Base-by-base conservation (phyloP, 164 flowering plant genomes). In the Akebia trifoliata region DNA sequence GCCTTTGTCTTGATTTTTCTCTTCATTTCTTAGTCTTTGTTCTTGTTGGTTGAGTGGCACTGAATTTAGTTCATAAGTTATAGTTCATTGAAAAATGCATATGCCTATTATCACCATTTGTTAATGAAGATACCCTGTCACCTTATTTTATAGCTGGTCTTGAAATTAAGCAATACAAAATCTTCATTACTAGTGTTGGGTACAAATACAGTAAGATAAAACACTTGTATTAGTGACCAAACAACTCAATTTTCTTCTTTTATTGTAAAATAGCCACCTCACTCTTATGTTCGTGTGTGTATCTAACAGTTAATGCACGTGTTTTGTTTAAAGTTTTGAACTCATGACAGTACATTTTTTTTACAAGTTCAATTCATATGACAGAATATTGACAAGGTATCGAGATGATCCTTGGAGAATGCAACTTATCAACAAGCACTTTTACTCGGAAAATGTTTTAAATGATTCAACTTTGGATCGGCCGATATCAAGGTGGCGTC, bases 361-460 rank as follows among this genome's bases (percentile, higher is more conserved):
- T n/a, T n/a, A n/a, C n/a, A n/a, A 7, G 25, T 3, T 18, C 20
- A 39, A 20, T 36, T 61, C 34, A 9, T 22, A 54, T 68, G 57
- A 57, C 78, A 89, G 97, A 65, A 63, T 89, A 45, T 57, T 83
- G 74, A 62, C 58, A 12, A 83, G 65, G 58, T 63, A 80, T 72
- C 67, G 30, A 17, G 45, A 80, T 73, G 60, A 83, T 67, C 77
- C 80, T 34, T 15, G 57, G 72, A 70, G 54, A 56, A 72, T 75
- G 76, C 73, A 63, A 53, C 69, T 57, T 26, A 35, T 86, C 45
- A 69, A 78, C 11, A 81, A 79, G 63, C 76, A 77, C 70, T 86
- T 85, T 61, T 86, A 76, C 61, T 8, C 60, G 14, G 97, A 90
- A 69, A 62, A 69, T 40, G 83, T 83, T 53, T 84, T 62, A 73